A percentile compares a stretch with the other conserved stretches of the same genome.
Conservation (phyloP, 1,139 yeast genomes). For the Protomyces lactucae-debilis region DNA sequence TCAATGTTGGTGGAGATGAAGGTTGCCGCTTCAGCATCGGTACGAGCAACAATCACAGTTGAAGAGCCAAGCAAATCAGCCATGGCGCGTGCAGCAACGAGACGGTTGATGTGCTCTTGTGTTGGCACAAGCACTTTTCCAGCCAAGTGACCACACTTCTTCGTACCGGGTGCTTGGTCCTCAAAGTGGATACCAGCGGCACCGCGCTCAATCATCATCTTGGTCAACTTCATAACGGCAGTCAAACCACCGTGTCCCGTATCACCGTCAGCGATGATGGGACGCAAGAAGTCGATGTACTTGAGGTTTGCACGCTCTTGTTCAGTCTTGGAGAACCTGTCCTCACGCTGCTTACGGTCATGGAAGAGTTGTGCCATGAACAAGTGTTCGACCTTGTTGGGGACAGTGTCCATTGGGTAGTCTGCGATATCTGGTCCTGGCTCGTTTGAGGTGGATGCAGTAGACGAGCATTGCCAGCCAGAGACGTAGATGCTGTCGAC, state of each 20-base stretch:
- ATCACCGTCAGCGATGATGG: constrained; percentile 95
- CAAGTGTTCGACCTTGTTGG: constrained; percentile 94
- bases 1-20: constrained; percentile 89
- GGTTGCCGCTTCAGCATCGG: constrained; percentile 97
- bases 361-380: constrained; percentile 97
- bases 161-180: constrained; percentile 98
- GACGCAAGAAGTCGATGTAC: constrained; percentile 77
- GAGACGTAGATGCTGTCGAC: constrained; percentile 87
- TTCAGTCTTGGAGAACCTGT: constrained; percentile 57
- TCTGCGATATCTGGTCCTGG: constrained; percentile 98
- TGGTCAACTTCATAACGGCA: constrained; percentile 90
- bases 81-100: constrained; percentile 89
- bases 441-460: constrained; percentile 94
- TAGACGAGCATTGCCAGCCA: constrained; percentile 98
- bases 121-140: constrained; percentile 97
- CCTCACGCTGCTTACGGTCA: constrained; percentile 93
- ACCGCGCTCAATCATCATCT: constrained; percentile 94
- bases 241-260: constrained; percentile 99
- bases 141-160: constrained; percentile 97
- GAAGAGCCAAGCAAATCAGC: constrained; percentile 91
- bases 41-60: constrained; percentile 83
- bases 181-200: constrained; percentile 99
- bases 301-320: constrained; percentile 58
- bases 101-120: constrained; percentile 91
- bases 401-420: constrained; percentile 97